Percentiles rank a stretch among this genome's conserved stretches.
Conservation (phyloP, 2,329 filamentous ascomycete species). For the Hymenoscyphus linearis region DNA sequence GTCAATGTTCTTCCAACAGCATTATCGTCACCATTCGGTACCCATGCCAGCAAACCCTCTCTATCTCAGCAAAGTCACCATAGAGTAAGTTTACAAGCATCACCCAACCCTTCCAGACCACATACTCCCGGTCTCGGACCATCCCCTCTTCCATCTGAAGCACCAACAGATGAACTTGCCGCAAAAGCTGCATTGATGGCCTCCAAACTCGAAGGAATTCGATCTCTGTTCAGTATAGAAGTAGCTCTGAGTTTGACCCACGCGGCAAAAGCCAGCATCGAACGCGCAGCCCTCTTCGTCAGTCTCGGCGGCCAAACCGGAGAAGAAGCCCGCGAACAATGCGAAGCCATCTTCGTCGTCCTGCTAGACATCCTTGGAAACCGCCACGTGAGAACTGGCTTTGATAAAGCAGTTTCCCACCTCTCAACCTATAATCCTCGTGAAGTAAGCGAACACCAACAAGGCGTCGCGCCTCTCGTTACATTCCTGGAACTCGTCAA, state of each 20-base stretch:
- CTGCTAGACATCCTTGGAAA: slow-evolving; percentile 80
- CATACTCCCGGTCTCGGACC: slow-evolving; percentile 43
- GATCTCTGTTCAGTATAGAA: slow-evolving; percentile 92
- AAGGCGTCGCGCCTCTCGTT: slow-evolving; percentile 80
- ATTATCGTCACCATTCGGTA: slow-evolving; percentile 40
- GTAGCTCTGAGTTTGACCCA: slow-evolving; percentile 87
- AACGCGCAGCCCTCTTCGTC: slow-evolving; percentile 79
- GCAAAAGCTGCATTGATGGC: slow-evolving; percentile 99
- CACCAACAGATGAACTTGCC: slow-evolving; percentile 83
- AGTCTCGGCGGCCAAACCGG: slow-evolving; percentile 73
- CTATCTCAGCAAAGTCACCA: slow-evolving; percentile 21
- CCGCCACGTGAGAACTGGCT: slow-evolving; percentile 85
- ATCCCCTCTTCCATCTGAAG: slow-evolving; percentile 50
- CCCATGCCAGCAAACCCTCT: slow-evolving; percentile 34
- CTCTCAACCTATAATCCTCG: slow-evolving; percentile 87
- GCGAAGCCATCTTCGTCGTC: slow-evolving; percentile 79
- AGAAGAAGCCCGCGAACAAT: slow-evolving; percentile 80
- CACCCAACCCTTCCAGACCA: slow-evolving; percentile 38
- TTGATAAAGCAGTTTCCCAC: slow-evolving; percentile 87
- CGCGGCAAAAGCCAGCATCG: slow-evolving; percentile 79
- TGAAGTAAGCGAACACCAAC: slow-evolving; percentile 65
- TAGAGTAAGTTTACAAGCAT: slow-evolving; percentile 28
- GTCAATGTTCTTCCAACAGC: slow-evolving; percentile 79
- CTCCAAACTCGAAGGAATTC: slow-evolving; percentile 87
- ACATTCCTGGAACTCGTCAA: slow-evolving; percentile 97